Evolutionary conservation across 2,329 filamentous ascomycete species (phyloP).

Genomic region (Paecilomyces dactylethromorphus): DNA sequence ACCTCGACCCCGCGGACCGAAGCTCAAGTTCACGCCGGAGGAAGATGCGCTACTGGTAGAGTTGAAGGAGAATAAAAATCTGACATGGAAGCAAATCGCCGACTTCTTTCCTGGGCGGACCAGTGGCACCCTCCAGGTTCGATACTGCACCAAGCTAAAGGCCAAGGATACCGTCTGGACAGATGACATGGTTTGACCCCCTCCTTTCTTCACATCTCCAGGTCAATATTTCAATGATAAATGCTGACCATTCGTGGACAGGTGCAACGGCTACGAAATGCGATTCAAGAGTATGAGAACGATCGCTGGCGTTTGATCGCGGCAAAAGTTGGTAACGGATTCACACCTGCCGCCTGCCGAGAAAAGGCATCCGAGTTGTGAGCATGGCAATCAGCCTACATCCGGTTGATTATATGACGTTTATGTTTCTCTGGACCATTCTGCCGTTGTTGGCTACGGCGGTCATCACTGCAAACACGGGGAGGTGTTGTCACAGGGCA

Average conservation of each 20-base stretch:
- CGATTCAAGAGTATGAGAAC: slow-evolving; percentile 37
- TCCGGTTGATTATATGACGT: background rate
- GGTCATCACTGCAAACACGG: background rate
- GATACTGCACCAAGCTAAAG: slow-evolving; percentile 92
- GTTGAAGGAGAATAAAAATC: slow-evolving; percentile 86
- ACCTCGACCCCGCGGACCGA: slow-evolving; percentile 73
- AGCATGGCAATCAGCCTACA: background rate
- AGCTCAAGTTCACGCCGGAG: slow-evolving; percentile 88
- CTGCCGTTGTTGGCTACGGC: background rate
- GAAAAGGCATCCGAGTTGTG: slow-evolving; percentile 65
- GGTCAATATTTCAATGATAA: background rate
- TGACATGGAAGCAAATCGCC: slow-evolving; percentile 96
- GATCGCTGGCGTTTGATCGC: slow-evolving; percentile 91
- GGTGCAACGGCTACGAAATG: slow-evolving; percentile 32
- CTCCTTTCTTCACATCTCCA: background rate
- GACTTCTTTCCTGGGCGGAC: slow-evolving; percentile 91
- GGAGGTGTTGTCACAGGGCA: background rate
- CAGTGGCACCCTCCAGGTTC: slow-evolving; percentile 84
- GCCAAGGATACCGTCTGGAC: slow-evolving; percentile 92
- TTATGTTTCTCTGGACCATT: background rate
- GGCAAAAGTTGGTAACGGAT: slow-evolving; percentile 83
- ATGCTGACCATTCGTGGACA: slow-evolving; percentile 12
- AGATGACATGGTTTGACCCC: slow-evolving; percentile 67
- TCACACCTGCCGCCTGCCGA: slow-evolving; percentile 79
- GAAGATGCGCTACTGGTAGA: slow-evolving; percentile 84